These are phyloP conservation scores for Ordospora pajunii DNA, from an alignment of 371 early-diverging fungal genomes.

Conservation along the genomic window DNA sequence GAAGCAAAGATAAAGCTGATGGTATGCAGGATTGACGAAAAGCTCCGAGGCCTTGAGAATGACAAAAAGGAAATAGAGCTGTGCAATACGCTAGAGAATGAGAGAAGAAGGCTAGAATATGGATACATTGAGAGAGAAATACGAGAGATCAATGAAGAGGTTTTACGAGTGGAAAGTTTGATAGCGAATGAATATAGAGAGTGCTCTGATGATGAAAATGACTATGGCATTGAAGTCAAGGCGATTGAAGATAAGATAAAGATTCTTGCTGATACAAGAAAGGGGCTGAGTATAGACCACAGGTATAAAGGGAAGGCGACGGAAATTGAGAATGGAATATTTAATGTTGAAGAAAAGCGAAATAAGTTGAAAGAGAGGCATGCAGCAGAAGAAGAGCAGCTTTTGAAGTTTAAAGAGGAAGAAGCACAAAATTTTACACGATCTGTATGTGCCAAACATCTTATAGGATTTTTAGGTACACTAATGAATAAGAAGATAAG, in stretches of 20 bases:
- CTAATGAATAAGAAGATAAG: background rate
- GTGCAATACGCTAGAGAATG: slow-evolving; percentile 59
- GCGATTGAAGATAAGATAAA: slow-evolving; percentile 62
- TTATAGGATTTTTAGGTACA: slow-evolving; percentile 3
- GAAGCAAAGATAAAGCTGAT: slow-evolving; percentile 73
- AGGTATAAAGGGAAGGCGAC: slow-evolving; percentile 47
- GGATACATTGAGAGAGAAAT: slow-evolving; percentile 64
- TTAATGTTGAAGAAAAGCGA: slow-evolving; percentile 17
- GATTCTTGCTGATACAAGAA: slow-evolving; percentile 60
- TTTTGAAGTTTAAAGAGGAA: background rate
- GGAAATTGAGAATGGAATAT: background rate
- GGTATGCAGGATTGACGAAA: slow-evolving; percentile 73
- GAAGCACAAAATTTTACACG: background rate
- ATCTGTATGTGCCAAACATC: background rate
- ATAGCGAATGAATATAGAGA: slow-evolving; percentile 43
- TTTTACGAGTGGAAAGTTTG: slow-evolving; percentile 42
- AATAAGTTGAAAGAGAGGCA: background rate
- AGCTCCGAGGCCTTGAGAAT: slow-evolving; percentile 73
- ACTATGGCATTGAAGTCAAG: slow-evolving; percentile 66
- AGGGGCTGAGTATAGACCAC: slow-evolving; percentile 59
- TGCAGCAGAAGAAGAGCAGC: background rate
- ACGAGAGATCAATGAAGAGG: slow-evolving; percentile 62
- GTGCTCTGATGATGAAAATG: slow-evolving; percentile 54
- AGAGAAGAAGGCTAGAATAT: slow-evolving; percentile 61
- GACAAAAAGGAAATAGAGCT: slow-evolving; percentile 73